Base-by-base conservation (phyloP, 495 filamentous ascomycete species). In the Talaromyces stipitatus region DNA sequence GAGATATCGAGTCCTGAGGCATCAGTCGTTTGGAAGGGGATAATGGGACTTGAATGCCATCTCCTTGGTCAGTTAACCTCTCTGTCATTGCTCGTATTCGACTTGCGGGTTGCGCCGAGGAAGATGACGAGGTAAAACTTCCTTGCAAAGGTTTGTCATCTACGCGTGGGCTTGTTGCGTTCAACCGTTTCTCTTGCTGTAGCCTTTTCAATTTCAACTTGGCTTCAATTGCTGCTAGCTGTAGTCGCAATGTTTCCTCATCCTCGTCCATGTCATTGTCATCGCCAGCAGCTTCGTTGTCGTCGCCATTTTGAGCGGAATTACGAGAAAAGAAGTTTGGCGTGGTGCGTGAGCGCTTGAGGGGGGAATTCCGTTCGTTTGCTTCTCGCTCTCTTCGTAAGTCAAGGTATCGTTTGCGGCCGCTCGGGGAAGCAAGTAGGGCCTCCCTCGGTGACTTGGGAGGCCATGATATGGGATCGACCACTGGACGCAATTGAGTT, bases 121-220 rank as follows among this genome's bases (percentile, higher is more conserved):
- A 38, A n/a, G 67, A 62, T 16, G 72, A 70, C 9, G 60, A 46
- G 2, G 23, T 47, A n/a, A 47, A 23, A n/a, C 43, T 47, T 3
- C 66, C 67, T 18, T 64, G 59, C 12, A 58, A 45, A 16, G 50
- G 47, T 12, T 57, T 50, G 51, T 62, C 56, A n/a, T 68, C 66
- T 11, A 47, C 41, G 23, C 65, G 59, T 0, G 62, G 67, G 28
- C 51, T 62, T 9, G 63, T 47, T 14, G 64, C 66, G 2, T 61
- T 61, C 16, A 29, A 23, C 24, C 50, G 23, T 41, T 73, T 73
- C 38, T 63, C 76, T 60, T 84, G 85, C 66, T 89, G 88, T 4
- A 97, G 71, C 64, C 87, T 89, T 69, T 97, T 97, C 61, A 98
- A 75, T 72, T 89, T 96, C 47, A 97, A 74, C 59, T 85, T 84